phyloP scores from a whole-genome alignment of 345 rosid species.

The Murraya koenigii region DNA sequence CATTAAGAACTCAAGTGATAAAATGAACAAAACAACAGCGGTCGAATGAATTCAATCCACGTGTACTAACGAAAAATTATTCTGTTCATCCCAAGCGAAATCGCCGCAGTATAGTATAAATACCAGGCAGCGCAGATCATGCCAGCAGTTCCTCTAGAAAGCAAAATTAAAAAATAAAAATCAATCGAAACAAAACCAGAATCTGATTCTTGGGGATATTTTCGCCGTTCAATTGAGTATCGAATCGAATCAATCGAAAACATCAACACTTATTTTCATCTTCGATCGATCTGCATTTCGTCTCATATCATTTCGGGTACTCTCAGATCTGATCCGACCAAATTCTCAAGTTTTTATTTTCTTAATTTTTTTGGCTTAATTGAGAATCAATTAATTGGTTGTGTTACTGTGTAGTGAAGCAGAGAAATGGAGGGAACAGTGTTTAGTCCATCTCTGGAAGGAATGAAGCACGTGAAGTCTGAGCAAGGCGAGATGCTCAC shows the following conservation, averaged over 20 bases:
- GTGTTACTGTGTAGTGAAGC: not conserved
- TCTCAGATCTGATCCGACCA: not conserved
- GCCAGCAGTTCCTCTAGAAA: not conserved
- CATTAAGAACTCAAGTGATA: too few species aligned
- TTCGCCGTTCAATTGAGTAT: not conserved
- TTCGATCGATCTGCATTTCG: not conserved
- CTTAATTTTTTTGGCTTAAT: not conserved
- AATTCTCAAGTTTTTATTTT: not conserved
- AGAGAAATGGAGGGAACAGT: constrained; percentile 65
- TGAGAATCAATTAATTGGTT: not conserved
- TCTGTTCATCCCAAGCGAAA: not conserved
- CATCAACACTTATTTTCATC: not conserved
- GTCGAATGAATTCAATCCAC: not conserved
- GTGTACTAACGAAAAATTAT: not conserved
- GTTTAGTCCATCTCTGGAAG: constrained; percentile 81
- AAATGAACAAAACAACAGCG: not conserved
- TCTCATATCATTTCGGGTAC: not conserved
- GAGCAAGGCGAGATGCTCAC: constrained; percentile 74
- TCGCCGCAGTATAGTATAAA: not conserved
- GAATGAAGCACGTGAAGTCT: constrained; percentile 79
- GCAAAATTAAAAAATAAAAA: not conserved
- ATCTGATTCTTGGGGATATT: constrained; percentile 9
- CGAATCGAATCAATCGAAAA: not conserved
- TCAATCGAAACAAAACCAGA: not conserved
- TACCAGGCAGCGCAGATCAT: not conserved